phyloP scores from a whole-genome alignment of 371 early-diverging fungal genomes.

The Fennellomyces sp. region DNA sequence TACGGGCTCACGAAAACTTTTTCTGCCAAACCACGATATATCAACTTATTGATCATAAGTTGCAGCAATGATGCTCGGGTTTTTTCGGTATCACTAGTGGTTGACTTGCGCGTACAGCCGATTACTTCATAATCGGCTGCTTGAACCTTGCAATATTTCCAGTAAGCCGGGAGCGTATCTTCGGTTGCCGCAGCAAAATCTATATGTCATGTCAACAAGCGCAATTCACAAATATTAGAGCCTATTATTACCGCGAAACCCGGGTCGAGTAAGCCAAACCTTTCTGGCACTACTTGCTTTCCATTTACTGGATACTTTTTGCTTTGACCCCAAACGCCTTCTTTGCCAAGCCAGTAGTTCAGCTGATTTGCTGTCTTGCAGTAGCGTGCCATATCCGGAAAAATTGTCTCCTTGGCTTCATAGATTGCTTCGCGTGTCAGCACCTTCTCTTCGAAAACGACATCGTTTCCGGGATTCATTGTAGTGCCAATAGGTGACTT shows the following conservation, averaged over 20 bases:
- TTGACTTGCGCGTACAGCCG: slow-evolving; percentile 24
- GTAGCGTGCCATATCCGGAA: no score
- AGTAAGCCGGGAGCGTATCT: slow-evolving; percentile 26
- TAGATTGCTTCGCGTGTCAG: no score
- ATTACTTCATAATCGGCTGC: slow-evolving; percentile 26
- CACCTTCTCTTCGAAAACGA: no score
- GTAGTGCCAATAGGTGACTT: no score
- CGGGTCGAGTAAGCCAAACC: slow-evolving; percentile 15
- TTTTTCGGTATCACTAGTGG: slow-evolving; percentile 26
- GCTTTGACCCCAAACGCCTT: slow-evolving; percentile 21
- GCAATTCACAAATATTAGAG: slow-evolving; percentile 4
- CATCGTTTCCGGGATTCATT: no score
- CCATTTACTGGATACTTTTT: slow-evolving; percentile 11
- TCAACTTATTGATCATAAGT: slow-evolving; percentile 29
- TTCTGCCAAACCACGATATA: slow-evolving; percentile 25
- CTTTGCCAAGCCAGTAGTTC: slow-evolving; percentile 24
- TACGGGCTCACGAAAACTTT: slow-evolving; percentile 28
- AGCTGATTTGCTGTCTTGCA: slow-evolving; percentile 11
- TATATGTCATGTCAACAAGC: slow-evolving; percentile 6
- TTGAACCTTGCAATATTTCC: slow-evolving; percentile 21
- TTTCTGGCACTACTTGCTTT: slow-evolving; percentile 14
- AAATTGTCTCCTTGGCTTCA: no score
- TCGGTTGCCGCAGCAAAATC: slow-evolving; percentile 19
- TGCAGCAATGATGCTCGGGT: slow-evolving; percentile 26
- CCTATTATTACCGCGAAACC: slow-evolving; percentile 15